Percentiles rank a stretch among this genome's conserved stretches.
These are phyloP conservation scores for Panicum hallii DNA, from an alignment of 202 grass and related monocot genomes.

Conservation along the genomic window DNA sequence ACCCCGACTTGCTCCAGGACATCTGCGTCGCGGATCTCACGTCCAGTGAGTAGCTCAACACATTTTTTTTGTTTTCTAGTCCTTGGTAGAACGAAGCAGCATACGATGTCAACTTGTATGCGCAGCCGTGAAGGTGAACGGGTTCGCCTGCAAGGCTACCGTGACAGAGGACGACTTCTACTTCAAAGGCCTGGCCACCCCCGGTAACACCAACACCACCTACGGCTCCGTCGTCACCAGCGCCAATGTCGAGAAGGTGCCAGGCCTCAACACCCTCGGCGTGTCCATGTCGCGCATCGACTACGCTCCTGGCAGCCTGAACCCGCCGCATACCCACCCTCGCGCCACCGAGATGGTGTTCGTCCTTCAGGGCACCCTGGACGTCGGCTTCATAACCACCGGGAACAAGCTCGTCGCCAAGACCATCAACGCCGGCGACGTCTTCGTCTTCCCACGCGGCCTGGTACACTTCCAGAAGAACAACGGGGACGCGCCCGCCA, in stretches of 20 bases:
- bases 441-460: slow-evolving; percentile 70
- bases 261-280: slow-evolving; percentile 73
- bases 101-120: background rate
- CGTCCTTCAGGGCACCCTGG: slow-evolving; percentile 58
- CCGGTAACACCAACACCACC: background rate
- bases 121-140: slow-evolving; percentile 67
- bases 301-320: slow-evolving; percentile 61
- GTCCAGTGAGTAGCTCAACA: slow-evolving; percentile 23
- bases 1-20: slow-evolving; percentile 78
- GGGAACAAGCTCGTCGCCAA: slow-evolving; percentile 57
- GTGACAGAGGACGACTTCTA: slow-evolving; percentile 67
- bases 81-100: background rate
- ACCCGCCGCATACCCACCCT: slow-evolving; percentile 77
- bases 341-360: slow-evolving; percentile 73
- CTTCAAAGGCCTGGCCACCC: slow-evolving; percentile 58
- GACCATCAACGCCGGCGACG: slow-evolving; percentile 58
- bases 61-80: background rate
- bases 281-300: slow-evolving; percentile 76
- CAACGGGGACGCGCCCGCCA: slow-evolving; percentile 49
- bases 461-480: slow-evolving; percentile 75
- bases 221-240: background rate
- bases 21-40: slow-evolving; percentile 69
- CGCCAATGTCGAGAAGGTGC: slow-evolving; percentile 77
- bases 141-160: slow-evolving; percentile 64
- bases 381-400: slow-evolving; percentile 70